Percentiles rank a stretch among this genome's conserved stretches.
Evolutionary conservation across 2,329 filamentous ascomycete genomes (phyloP).

Genomic region (Talaromyces sp.): DNA sequence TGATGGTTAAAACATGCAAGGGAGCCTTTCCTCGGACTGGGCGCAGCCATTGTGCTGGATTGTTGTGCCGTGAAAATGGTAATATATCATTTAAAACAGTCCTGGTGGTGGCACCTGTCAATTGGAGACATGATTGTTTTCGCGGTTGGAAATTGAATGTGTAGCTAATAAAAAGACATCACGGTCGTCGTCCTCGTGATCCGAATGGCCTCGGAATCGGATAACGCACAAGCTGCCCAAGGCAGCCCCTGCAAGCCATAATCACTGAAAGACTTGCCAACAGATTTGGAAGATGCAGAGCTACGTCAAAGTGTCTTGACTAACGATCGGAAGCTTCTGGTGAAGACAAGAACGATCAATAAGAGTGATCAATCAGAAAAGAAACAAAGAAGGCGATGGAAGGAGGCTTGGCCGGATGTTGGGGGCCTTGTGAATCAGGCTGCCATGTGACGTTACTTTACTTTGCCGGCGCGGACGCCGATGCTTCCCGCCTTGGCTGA

Average conservation of each 20-base stretch:
- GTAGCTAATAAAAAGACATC: not conserved
- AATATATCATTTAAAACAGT: not conserved
- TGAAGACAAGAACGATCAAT: not conserved
- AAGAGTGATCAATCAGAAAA: not conserved
- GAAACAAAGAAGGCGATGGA: not conserved
- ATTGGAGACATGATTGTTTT: not conserved
- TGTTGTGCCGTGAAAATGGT: not conserved
- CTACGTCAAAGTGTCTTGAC: not conserved
- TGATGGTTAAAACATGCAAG: not conserved
- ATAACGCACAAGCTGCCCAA: not conserved
- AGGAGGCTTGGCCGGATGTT: not conserved
- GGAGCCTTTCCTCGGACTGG: not conserved
- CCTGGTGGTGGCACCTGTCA: not conserved
- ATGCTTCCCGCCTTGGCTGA: conserved; percentile 6
- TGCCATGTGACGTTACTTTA: conserved; percentile 14
- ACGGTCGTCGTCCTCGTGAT: not conserved
- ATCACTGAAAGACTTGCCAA: not conserved
- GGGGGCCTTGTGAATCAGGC: conserved; percentile 7
- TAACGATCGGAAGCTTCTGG: not conserved
- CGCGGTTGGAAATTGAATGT: not conserved
- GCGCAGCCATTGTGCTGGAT: not conserved
- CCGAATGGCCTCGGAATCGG: not conserved
- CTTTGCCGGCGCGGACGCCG: conserved; percentile 12
- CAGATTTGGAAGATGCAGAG: not conserved
- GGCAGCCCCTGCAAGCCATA: not conserved